Evolutionary conservation across 1,139 yeast species (phyloP), one percentile per base, ranked within the genome.

Genomic region (Pichia inconspicua): DNA sequence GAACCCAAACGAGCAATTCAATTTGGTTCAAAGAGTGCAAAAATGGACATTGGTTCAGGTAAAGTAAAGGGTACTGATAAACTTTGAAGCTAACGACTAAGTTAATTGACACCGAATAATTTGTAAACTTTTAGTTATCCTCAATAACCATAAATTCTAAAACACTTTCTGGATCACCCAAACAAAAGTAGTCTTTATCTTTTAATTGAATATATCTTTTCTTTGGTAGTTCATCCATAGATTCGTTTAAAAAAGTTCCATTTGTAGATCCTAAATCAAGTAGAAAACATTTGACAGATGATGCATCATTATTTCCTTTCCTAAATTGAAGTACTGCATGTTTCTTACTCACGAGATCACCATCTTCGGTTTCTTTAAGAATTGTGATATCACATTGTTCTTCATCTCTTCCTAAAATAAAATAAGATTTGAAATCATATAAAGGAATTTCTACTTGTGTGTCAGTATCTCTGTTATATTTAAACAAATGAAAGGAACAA

Each of bases 1-100:
- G 97, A 92, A 60, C 78, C 84, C n/a, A 92, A 92, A 62, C 71
- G 98, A 44, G 99, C 99, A 0, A 89, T 92, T 52, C 98, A 92
- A 61, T 92, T 92, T 66, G 99, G 99, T 0, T 86, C 97, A 0
- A 81, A 85, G 56, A 84, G 96, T 61, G 98, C 99, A 1, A 92
- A 92, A 63, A 78, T 92, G 82, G 92, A 85, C 54, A 67, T 77
- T 10, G 92, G 90, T 0, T 78, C 82, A 45, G 78, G 83, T 10
- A 79, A 77, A 57, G 66, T 71, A 30, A 80, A 77, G 57, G 94
- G 95, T 1, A 80, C 84, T 0, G 86, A 82, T 54, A 62, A 60
- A 38, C 47, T 70, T 5, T 37, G 27, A n/a, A n/a, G n/a, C n/a
- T n/a, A n/a, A n/a, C n/a, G n/a, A n/a, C n/a, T n/a, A n/a, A n/a